phyloP scores from a whole-genome alignment of 371 early-diverging fungal species.

The Actinomortierella wolfii region DNA sequence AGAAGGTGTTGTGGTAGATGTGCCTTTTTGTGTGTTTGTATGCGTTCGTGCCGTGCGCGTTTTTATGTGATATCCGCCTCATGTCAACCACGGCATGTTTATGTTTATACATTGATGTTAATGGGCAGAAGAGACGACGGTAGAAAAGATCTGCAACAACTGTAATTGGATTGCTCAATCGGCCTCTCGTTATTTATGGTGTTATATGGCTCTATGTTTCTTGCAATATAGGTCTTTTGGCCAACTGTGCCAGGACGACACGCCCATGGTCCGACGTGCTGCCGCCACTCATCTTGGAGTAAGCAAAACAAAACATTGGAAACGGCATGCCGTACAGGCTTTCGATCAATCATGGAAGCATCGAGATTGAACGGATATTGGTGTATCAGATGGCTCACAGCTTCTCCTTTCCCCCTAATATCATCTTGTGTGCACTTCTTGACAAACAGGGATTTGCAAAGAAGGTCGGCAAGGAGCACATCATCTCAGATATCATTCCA shows the following conservation, averaged over 20 bases:
- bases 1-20: not conserved
- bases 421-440: too few species aligned
- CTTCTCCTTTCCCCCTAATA: too few species aligned
- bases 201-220: conserved; percentile 5
- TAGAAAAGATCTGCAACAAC: too few species aligned
- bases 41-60: not conserved
- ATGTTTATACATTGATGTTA: not conserved
- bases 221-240: conserved; percentile 60
- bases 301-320: conserved; percentile 36
- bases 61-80: not conserved
- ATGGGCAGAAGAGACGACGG: not conserved
- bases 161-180: not conserved
- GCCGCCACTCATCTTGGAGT: conserved; percentile 91
- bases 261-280: conserved; percentile 97
- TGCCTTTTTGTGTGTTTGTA: not conserved
- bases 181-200: too few species aligned
- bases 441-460: conserved; percentile 62
- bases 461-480: conserved; percentile 71
- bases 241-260: conserved; percentile 89
- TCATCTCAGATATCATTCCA: conserved; percentile 77
- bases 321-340: too few species aligned
- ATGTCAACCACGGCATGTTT: not conserved
- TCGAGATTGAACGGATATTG: too few species aligned
- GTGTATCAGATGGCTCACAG: too few species aligned
- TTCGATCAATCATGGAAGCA: too few species aligned